Base-by-base conservation (phyloP, 192 early-diverging fungal genomes). In the Geranomyces variabilis region DNA sequence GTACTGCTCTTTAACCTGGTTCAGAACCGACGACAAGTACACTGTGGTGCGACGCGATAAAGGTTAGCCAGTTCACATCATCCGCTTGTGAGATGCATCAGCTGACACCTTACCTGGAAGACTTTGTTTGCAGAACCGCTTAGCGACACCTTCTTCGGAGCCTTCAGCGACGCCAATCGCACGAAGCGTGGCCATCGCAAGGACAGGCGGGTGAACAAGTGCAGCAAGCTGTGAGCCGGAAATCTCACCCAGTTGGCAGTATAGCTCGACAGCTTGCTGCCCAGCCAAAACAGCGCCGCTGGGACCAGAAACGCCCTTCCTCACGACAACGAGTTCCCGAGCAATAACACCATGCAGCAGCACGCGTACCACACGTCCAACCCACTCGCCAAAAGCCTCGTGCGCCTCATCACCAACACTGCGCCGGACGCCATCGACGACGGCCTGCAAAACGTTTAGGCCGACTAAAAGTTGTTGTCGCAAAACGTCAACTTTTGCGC, bases 371-470 rank as follows among this genome's bases (percentile, higher is more conserved):
- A 75, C 31, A 12, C 49, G 51, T 0, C 64, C 60, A 12, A 81
- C 67, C 79, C 75, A 80, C 46, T 83, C 33, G 87, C 74, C 58
- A 89, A 81, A 45, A 79, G 69, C 28, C 76, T 81, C 69, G 87
- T 86, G 56, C 86, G 82, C 63, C 63, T 89, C 80, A 22, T 82
- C 71, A 44, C 86, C 86, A 17, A 89, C 69, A 21, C 79, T 85
- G 10, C 76, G 73, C 7, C 74, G 48, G 62, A 89, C 87, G 5
- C 90, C 90, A 14, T 74, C 66, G 19, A 92, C 68, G 47, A 93
- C 79, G 4, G 93, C 84, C 33, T 86, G 79, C 9, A 93, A 71
- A 3, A 90, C 79, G 34, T 88, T 78, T 55, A 98, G 73, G 7
- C 86, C 92, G 17, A 83, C 79, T n/a, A 69, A 67, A 31, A 95